These are phyloP conservation scores for Candida montana DNA, from an alignment of 805 yeast genomes.

Conservation along the genomic window DNA sequence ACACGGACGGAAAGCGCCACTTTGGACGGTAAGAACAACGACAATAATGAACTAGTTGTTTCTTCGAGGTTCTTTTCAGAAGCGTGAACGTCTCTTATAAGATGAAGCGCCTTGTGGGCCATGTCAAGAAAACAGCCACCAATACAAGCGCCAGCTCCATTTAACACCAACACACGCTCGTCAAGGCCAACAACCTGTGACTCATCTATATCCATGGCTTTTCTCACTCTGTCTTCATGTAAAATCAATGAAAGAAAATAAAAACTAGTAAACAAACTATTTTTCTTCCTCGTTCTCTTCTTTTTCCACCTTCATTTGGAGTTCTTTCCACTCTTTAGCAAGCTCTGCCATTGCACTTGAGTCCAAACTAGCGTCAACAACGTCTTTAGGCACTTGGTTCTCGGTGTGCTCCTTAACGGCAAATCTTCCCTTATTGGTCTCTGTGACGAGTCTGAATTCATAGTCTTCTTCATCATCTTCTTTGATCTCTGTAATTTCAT, in stretches of 20 bases:
- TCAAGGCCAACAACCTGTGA: background rate
- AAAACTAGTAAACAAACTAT: too few species aligned
- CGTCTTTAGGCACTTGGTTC: conserved; percentile 86
- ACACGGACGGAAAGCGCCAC: background rate
- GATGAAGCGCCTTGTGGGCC: background rate
- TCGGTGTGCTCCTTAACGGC: conserved; percentile 81
- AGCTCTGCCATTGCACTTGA: conserved; percentile 66
- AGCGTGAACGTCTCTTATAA: background rate
- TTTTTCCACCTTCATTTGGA: conserved; percentile 25
- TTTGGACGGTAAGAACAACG: background rate
- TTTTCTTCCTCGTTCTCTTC: conserved; percentile 4
- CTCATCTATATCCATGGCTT: too few species aligned
- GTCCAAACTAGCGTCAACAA: conserved; percentile 76
- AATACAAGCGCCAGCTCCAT: background rate
- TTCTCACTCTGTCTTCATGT: too few species aligned
- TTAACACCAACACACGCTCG: background rate
- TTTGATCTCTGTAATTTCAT: conserved; percentile 49
- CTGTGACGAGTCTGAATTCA: conserved; percentile 61
- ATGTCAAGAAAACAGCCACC: conserved; percentile 1
- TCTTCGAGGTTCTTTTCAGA: conserved; percentile 1
- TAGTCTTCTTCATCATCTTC: conserved; percentile 26
- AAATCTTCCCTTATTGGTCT: conserved; percentile 69
- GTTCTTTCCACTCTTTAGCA: conserved; percentile 53
- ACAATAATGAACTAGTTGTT: background rate
- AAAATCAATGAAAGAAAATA: too few species aligned